Evolutionary conservation across 768 basidiomycete genomes (phyloP).

Genomic region (Cystobasidium onofrii): DNA sequence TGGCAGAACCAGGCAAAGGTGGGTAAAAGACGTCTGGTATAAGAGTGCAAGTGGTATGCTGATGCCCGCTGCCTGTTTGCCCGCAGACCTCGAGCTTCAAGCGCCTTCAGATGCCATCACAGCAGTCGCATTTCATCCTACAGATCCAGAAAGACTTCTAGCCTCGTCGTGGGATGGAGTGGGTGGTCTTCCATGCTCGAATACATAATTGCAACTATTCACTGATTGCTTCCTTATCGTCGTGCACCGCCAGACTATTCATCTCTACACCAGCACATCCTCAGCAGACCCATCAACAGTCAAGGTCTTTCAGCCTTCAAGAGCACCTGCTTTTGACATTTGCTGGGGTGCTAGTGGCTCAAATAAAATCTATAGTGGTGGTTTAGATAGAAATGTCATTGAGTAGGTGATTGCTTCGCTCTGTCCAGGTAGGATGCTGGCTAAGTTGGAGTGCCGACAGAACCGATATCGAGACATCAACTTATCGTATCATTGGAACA

Average conservation of each 20-base stretch:
- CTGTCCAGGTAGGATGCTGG: not conserved
- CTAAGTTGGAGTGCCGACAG: conserved; percentile 47
- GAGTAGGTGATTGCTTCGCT: conserved; percentile 50
- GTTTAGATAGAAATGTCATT: conserved; percentile 71
- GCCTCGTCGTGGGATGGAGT: conserved; percentile 75
- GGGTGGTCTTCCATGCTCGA: not conserved
- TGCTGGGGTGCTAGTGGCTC: conserved; percentile 50
- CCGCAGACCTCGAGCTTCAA: conserved; percentile 29
- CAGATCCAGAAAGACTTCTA: conserved; percentile 66
- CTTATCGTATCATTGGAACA: conserved; percentile 64
- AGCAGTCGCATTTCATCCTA: conserved; percentile 66
- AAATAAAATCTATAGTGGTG: conserved; percentile 69
- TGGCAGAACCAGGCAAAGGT: conserved; percentile 22
- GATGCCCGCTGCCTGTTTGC: not conserved
- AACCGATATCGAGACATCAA: conserved; percentile 67
- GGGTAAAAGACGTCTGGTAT: not conserved
- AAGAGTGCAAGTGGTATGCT: not conserved
- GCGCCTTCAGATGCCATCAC: conserved; percentile 41
- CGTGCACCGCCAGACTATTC: conserved; percentile 51
- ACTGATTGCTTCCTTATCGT: conserved; percentile 45
- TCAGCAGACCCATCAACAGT: conserved; percentile 53
- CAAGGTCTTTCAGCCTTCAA: conserved; percentile 78
- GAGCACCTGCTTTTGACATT: conserved; percentile 69
- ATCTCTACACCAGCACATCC: conserved; percentile 54
- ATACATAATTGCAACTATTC: conserved; percentile 36